phyloP scores from a whole-genome alignment of 805 yeast species.

The Cyberlindnera japonica region DNA sequence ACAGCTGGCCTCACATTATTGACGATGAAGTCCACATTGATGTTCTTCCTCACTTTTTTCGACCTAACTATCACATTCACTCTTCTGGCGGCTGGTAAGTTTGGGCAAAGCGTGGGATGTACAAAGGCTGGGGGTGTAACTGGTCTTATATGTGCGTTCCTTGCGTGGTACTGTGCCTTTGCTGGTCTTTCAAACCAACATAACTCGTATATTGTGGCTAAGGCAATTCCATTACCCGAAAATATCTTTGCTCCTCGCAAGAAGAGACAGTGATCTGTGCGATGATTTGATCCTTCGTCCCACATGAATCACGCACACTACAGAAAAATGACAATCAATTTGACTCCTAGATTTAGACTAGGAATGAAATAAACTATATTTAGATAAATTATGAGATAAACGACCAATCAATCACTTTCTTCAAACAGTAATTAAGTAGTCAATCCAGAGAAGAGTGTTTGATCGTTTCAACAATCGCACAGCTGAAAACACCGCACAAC shows the following conservation, averaged over 20 bases:
- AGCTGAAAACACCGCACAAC: no score
- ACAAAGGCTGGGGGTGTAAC: constrained; percentile 58
- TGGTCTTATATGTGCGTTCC: constrained; percentile 58
- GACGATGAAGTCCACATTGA: constrained; percentile 47
- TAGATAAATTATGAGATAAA: no score
- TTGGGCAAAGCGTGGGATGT: constrained; percentile 35
- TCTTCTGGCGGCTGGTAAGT: constrained; percentile 42
- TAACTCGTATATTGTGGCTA: constrained; percentile 52
- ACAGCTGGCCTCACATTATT: constrained; percentile 42
- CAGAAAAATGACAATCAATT: no score
- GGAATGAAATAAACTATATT: no score
- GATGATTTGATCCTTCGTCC: no score
- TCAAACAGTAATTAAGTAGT: no score
- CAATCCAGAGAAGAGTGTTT: no score
- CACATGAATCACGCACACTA: no score
- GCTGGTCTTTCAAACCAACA: constrained; percentile 65
- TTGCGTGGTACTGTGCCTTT: constrained; percentile 69
- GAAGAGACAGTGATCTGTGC: constrained; percentile 12
- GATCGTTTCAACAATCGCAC: no score
- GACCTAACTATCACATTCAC: constrained; percentile 46
- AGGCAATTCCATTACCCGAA: constrained; percentile 33
- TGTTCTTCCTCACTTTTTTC: constrained; percentile 45
- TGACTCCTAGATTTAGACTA: no score
- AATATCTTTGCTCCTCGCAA: constrained; percentile 10
- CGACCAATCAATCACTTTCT: no score